A percentile compares a stretch with the other conserved stretches of the same genome.
Evolutionary conservation across 1,284 basidiomycete genomes (phyloP).

Genomic region (Vanrija sp.): DNA sequence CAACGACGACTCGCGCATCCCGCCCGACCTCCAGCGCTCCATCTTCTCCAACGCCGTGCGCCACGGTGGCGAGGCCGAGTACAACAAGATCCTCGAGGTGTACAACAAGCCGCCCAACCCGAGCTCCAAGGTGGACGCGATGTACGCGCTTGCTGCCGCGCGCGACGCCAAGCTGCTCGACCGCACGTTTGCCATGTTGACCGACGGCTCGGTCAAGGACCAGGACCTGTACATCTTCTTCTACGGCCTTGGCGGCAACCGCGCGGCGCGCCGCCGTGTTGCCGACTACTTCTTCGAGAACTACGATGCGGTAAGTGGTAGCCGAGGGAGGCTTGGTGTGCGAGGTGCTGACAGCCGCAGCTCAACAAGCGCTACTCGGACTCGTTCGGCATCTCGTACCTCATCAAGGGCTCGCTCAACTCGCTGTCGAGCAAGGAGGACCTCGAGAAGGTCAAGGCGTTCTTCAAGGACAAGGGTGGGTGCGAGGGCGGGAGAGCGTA

Average conservation of each 20-base stretch:
- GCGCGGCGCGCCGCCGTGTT: constrained; percentile 34
- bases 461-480: constrained; percentile 57
- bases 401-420: constrained; percentile 57
- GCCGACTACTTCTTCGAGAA: constrained; percentile 57
- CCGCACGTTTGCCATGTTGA: constrained; percentile 60
- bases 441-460: constrained; percentile 62
- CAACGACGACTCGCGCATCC: constrained; percentile 73
- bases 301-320: constrained; percentile 59
- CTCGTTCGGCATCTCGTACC: constrained; percentile 56
- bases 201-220: constrained; percentile 55
- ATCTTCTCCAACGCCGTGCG: constrained; percentile 55
- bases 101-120: constrained; percentile 72
- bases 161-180: constrained; percentile 52
- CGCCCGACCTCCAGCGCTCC: constrained; percentile 63
- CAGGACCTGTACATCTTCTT: constrained; percentile 61
- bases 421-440: constrained; percentile 67
- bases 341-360: constrained; percentile 42
- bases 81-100: constrained; percentile 66
- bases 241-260: constrained; percentile 48
- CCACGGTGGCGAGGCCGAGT: constrained; percentile 73
- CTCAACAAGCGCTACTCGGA: constrained; percentile 67
- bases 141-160: constrained; percentile 52
- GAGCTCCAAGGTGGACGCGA: constrained; percentile 62
- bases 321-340: too few species aligned
- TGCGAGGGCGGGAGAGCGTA: background rate